Evolutionary conservation across 768 basidiomycete species (phyloP).

Genomic region (Exidia glandulosa): DNA sequence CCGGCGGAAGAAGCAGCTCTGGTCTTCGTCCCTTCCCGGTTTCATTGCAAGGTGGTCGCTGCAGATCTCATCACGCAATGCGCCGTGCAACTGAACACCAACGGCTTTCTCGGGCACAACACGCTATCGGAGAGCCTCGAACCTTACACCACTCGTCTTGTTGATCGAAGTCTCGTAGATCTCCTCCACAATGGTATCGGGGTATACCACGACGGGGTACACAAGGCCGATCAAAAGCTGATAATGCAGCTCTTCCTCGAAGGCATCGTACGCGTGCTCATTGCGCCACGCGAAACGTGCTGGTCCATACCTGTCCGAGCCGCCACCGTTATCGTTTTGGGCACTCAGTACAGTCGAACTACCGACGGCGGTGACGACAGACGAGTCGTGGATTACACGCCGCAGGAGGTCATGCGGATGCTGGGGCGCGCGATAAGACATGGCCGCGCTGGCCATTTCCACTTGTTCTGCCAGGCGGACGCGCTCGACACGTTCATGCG

Average conservation of each 20-base stretch:
- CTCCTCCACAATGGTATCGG: slow-evolving; percentile 79
- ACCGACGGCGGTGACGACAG: slow-evolving; percentile 41
- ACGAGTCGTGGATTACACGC: slow-evolving; percentile 66
- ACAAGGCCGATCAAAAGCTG: slow-evolving; percentile 53
- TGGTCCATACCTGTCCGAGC: slow-evolving; percentile 86
- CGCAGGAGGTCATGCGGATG: slow-evolving; percentile 83
- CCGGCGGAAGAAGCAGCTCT: slow-evolving; percentile 43
- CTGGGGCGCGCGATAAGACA: slow-evolving; percentile 74
- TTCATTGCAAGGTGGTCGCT: slow-evolving; percentile 63
- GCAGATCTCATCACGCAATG: slow-evolving; percentile 82
- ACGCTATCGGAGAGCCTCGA: slow-evolving; percentile 46
- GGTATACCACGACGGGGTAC: slow-evolving; percentile 68
- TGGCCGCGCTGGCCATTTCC: slow-evolving; percentile 46
- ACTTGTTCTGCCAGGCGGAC: slow-evolving; percentile 85
- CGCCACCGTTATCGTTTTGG: slow-evolving; percentile 76
- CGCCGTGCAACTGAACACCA: slow-evolving; percentile 60
- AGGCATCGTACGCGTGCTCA: slow-evolving; percentile 66
- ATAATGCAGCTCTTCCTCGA: slow-evolving; percentile 75
- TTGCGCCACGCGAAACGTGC: slow-evolving; percentile 74
- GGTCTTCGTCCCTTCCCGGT: slow-evolving; percentile 80
- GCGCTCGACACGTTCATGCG: slow-evolving; percentile 68
- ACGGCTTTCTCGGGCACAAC: slow-evolving; percentile 53
- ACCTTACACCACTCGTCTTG: slow-evolving; percentile 43
- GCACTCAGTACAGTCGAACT: slow-evolving; percentile 70
- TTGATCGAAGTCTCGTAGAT: slow-evolving; percentile 54